Evolutionary conservation across 495 filamentous ascomycete species (phyloP).

Genomic region (Cercophora sp.): DNA sequence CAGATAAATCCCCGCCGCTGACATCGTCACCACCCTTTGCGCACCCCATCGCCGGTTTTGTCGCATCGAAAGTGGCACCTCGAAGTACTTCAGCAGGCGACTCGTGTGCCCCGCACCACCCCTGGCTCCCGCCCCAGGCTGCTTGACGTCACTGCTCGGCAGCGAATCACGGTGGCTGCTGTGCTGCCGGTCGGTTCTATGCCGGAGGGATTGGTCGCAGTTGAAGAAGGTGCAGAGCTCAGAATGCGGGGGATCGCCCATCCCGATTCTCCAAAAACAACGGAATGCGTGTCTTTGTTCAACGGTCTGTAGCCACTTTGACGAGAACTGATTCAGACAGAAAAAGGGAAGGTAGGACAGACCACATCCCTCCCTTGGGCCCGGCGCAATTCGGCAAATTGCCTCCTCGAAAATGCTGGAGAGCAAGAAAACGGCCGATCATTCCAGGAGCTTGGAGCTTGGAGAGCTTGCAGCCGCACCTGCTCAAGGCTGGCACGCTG

Average conservation of each 20-base stretch:
- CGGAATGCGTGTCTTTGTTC: neutral
- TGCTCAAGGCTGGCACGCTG: no score
- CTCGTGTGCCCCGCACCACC: constrained; percentile 1
- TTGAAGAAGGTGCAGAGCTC: no score
- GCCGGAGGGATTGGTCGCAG: constrained; percentile 13
- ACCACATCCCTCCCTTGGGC: no score
- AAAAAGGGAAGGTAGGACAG: constrained; percentile 2
- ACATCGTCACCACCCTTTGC: no score
- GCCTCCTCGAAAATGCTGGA: neutral
- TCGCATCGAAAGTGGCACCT: no score
- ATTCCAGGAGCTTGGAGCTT: constrained; percentile 1
- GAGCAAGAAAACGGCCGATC: constrained; percentile 3
- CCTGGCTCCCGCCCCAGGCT: neutral
- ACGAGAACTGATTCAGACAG: neutral
- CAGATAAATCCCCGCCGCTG: no score
- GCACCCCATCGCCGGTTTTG: no score
- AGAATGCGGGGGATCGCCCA: constrained; percentile 19
- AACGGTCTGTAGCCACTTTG: neutral
- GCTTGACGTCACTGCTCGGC: constrained; percentile 18
- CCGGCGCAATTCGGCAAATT: constrained; percentile 9
- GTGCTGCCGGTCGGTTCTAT: constrained; percentile 8
- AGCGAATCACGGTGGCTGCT: constrained; percentile 9
- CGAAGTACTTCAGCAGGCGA: no score
- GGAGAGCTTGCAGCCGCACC: no score
- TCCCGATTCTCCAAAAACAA: neutral